A percentile compares a stretch with the other conserved stretches of the same genome.
Evolutionary conservation across 306 rosid species (phyloP).

Genomic region (Vicia villosa): DNA sequence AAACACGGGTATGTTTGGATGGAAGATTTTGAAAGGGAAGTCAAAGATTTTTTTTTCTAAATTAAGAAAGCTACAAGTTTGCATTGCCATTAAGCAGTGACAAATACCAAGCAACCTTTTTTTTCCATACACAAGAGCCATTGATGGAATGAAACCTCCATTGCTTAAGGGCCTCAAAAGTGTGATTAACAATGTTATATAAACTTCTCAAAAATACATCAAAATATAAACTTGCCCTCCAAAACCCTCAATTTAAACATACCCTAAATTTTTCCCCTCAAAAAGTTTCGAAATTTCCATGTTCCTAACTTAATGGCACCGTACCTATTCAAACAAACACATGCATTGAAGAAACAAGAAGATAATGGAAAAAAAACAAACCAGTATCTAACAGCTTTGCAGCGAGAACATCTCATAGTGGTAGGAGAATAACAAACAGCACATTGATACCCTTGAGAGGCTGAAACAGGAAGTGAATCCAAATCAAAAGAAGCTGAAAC

Average conservation of each 20-base stretch:
- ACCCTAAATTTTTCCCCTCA: not conserved
- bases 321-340: not conserved
- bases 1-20: not conserved
- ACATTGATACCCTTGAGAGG: constrained; percentile 40
- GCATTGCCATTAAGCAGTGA: no score
- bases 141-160: no score
- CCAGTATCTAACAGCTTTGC: constrained; percentile 74
- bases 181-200: no score
- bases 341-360: not conserved
- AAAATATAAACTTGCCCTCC: no score
- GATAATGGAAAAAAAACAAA: not conserved
- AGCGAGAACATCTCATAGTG: constrained; percentile 61
- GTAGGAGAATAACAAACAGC: constrained; percentile 57
- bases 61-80: not conserved
- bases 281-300: constrained; percentile 4
- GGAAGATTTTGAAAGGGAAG: not conserved
- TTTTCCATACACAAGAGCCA: no score
- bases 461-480: not conserved
- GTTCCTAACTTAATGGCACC: not conserved
- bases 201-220: no score
- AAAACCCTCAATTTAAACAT: not conserved
- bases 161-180: no score
- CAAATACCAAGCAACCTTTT: no score
- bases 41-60: not conserved
- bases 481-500: constrained; percentile 6